A percentile compares a stretch with the other conserved stretches of the same genome.
Conservation (phyloP, 169 alveolate species). For the Cryptosporidium andersoni region DNA sequence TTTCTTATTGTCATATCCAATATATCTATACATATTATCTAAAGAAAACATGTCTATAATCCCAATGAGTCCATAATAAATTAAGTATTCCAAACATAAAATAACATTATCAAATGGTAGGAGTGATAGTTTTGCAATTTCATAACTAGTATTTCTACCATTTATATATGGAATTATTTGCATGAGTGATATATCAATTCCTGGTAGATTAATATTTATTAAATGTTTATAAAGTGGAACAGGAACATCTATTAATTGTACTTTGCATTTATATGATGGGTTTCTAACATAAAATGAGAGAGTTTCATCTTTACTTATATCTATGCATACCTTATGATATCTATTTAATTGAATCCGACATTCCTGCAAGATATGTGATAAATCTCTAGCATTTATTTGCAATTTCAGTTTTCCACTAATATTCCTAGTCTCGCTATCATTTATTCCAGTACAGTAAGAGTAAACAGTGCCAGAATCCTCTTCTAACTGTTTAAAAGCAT, state of each 20-base stretch:
- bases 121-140: slow-evolving; percentile 37
- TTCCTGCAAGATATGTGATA: slow-evolving; percentile 16
- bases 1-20: slow-evolving; percentile 21
- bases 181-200: slow-evolving; percentile 38
- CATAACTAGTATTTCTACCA: slow-evolving; percentile 45
- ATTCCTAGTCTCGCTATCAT: neutral
- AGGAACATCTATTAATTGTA: slow-evolving; percentile 51
- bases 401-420: slow-evolving; percentile 1
- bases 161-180: slow-evolving; percentile 19
- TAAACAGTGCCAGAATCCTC: slow-evolving; percentile 67
- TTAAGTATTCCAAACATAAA: slow-evolving; percentile 36
- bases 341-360: slow-evolving; percentile 36
- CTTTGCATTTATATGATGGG: slow-evolving; percentile 11
- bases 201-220: slow-evolving; percentile 13
- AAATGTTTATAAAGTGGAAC: slow-evolving; percentile 1
- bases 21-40: slow-evolving; percentile 55
- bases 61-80: slow-evolving; percentile 17
- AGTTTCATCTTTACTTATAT: slow-evolving; percentile 6
- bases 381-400: slow-evolving; percentile 1
- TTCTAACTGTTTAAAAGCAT: slow-evolving; percentile 47
- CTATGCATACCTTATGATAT: slow-evolving; percentile 10
- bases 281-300: slow-evolving; percentile 33
- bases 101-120: slow-evolving; percentile 39
- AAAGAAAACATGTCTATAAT: slow-evolving; percentile 55
- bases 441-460: slow-evolving; percentile 24